These are phyloP conservation scores for Solanum lycopersicoides DNA, from an alignment of 257 asterid genomes.

Conservation along the genomic window DNA sequence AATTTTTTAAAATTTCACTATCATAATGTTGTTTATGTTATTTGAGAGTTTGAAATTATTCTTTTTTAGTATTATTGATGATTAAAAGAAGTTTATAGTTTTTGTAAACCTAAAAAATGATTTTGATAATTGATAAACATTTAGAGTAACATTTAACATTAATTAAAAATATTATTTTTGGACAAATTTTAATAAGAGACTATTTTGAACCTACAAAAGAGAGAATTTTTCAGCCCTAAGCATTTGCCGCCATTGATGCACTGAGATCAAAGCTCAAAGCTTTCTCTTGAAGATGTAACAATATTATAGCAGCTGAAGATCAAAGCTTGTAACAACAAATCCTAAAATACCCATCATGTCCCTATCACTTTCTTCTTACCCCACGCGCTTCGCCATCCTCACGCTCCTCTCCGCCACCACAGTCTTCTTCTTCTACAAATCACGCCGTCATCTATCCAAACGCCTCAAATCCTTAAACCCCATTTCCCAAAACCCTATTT, in stretches of 20 bases:
- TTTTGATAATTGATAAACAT: too few relatives aligned
- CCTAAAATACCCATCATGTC: conserved; percentile 30
- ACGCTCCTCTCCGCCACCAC: conserved; percentile 80
- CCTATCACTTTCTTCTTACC: conserved; percentile 25
- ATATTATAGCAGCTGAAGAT: neutral
- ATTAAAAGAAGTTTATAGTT: too few relatives aligned
- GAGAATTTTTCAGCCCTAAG: neutral
- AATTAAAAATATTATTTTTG: too few relatives aligned
- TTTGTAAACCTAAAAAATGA: too few relatives aligned
- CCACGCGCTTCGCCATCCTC: conserved; percentile 56
- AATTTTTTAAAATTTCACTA: too few relatives aligned
- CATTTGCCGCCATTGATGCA: neutral
- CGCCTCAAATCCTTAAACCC: conserved; percentile 18
- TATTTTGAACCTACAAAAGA: neutral
- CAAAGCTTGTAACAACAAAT: neutral
- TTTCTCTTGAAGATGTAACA: neutral
- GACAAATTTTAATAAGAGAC: neutral
- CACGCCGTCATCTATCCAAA: conserved; percentile 58
- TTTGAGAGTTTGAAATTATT: too few relatives aligned
- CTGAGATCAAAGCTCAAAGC: neutral
- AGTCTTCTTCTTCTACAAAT: conserved; percentile 60
- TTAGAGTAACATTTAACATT: too few relatives aligned
- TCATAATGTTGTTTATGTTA: too few relatives aligned
- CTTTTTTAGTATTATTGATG: too few relatives aligned
- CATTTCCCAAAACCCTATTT: neutral